Percentiles rank a stretch among this genome's conserved stretches.
Evolutionary conservation across 768 basidiomycete genomes (phyloP).

Genomic region (Floccularia luteovirens): DNA sequence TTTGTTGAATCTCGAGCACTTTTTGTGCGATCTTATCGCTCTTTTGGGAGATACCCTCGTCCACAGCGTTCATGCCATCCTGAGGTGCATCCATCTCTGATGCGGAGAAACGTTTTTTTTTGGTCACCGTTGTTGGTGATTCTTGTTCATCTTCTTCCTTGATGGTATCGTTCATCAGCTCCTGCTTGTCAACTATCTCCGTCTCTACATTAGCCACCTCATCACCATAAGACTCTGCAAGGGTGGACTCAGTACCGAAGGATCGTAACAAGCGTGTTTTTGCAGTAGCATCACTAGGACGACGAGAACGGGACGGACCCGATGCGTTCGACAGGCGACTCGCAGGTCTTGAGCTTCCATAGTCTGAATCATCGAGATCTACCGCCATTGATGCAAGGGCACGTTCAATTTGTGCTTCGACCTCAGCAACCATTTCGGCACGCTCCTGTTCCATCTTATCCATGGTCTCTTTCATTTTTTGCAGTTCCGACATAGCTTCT

Average conservation of each 20-base stretch:
- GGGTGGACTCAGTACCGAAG: slow-evolving; percentile 73
- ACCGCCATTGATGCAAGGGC: slow-evolving; percentile 83
- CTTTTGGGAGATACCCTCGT: slow-evolving; percentile 76
- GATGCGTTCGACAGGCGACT: slow-evolving; percentile 61
- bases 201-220: slow-evolving; percentile 22
- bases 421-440: slow-evolving; percentile 87
- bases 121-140: slow-evolving; percentile 28
- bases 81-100: slow-evolving; percentile 55
- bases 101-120: slow-evolving; percentile 78
- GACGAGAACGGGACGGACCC: slow-evolving; percentile 43
- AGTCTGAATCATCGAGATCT: slow-evolving; percentile 72
- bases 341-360: slow-evolving; percentile 57
- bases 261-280: slow-evolving; percentile 51
- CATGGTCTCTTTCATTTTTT: slow-evolving; percentile 79
- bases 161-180: slow-evolving; percentile 43
- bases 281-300: slow-evolving; percentile 49
- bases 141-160: slow-evolving; percentile 53
- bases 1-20: slow-evolving; percentile 84
- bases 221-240: slow-evolving; percentile 59
- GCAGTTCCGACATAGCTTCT: slow-evolving; percentile 74
- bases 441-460: slow-evolving; percentile 85
- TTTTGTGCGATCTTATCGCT: slow-evolving; percentile 87
- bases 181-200: slow-evolving; percentile 11
- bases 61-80: slow-evolving; percentile 81
- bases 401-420: slow-evolving; percentile 85